Percentiles rank a stretch among this genome's conserved stretches.
These are phyloP conservation scores for Mrakia gelida DNA, from an alignment of 768 basidiomycete species.

Conservation along the genomic window DNA sequence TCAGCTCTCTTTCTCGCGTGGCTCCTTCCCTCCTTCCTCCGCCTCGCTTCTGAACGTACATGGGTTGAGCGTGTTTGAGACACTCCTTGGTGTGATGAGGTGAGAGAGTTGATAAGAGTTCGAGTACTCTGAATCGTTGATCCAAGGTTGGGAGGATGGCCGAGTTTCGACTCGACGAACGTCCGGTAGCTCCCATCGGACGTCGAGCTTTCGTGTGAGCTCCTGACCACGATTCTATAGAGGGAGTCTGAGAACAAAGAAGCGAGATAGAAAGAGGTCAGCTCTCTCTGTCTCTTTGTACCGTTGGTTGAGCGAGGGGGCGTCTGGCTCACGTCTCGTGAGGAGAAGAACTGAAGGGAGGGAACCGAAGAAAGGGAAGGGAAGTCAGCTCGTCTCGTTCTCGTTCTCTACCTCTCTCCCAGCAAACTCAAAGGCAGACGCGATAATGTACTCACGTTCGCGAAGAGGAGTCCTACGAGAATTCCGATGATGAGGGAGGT, in stretches of 20 bases:
- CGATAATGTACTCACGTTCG: slow-evolving; percentile 36
- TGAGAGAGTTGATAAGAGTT: slow-evolving; percentile 78
- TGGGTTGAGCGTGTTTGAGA: slow-evolving; percentile 71
- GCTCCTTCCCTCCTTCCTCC: background rate
- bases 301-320: background rate
- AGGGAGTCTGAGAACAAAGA: background rate
- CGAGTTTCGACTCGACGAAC: slow-evolving; percentile 14
- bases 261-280: background rate
- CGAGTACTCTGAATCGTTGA: slow-evolving; percentile 79
- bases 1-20: background rate
- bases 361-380: background rate
- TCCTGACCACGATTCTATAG: slow-evolving; percentile 22
- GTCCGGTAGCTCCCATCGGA: slow-evolving; percentile 7
- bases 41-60: background rate
- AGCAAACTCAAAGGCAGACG: background rate
- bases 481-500: slow-evolving; percentile 56
- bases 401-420: background rate
- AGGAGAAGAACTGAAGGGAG: slow-evolving; percentile 17
- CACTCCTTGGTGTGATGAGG: slow-evolving; percentile 92
- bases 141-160: slow-evolving; percentile 65
- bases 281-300: too few species aligned
- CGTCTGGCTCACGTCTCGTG: slow-evolving; percentile 9
- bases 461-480: slow-evolving; percentile 58
- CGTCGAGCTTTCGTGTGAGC: slow-evolving; percentile 12
- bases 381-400: background rate